Base-by-base conservation (phyloP, 2,329 filamentous ascomycete species). In the Fusarium liriodendri region DNA sequence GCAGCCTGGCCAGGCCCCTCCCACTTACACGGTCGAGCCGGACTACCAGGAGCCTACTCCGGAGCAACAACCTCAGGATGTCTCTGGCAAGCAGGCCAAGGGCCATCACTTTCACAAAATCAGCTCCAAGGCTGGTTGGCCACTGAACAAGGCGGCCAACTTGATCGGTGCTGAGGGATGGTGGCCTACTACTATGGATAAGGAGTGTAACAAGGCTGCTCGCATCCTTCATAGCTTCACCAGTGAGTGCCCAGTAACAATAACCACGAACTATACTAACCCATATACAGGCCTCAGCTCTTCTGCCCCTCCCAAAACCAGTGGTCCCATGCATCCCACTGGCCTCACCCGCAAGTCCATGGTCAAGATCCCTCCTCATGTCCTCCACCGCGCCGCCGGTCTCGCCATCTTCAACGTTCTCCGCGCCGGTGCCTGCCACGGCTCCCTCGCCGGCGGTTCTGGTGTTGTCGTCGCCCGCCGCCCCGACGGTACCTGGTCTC, bases 191-290 rank as follows among this genome's bases (percentile, higher is more conserved):
- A 90, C 89, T 6, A 84, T 95, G 76, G 92, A 94, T 77, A 91
- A 92, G 79, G 93, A 95, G 83, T 91, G 90, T 78, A 91, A 93
- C 84, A 95, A 95, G 83, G 92, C 92, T 4, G 93, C 93, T 25
- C 88, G 93, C 32, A 95, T 95, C 58, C 83, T 95, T 67, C 88
- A 92, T 76, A 92, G 90, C 74, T 95, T 95, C 81, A 94, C 92
- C 84, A 92, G 83, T 85, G 69, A 58, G 81, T 78, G n/a, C 9
- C 5, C 18, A 35, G 11, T 7, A 18, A 2, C n/a, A 6, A 8
- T 2, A 14, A 6, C 4, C 7, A 6, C 22, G 4, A n/a, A 8
- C 6, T 16, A 32, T 57, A 29, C 66, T 74, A 38, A 78, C 69
- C 20, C n/a, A n/a, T 42, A 5, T 37, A 5, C 37, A 80, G 78